Percentiles rank a stretch among this genome's conserved stretches.
These are phyloP conservation scores for Xerocomellus amylosporus DNA, from an alignment of 768 basidiomycete genomes.

Conservation along the genomic window DNA sequence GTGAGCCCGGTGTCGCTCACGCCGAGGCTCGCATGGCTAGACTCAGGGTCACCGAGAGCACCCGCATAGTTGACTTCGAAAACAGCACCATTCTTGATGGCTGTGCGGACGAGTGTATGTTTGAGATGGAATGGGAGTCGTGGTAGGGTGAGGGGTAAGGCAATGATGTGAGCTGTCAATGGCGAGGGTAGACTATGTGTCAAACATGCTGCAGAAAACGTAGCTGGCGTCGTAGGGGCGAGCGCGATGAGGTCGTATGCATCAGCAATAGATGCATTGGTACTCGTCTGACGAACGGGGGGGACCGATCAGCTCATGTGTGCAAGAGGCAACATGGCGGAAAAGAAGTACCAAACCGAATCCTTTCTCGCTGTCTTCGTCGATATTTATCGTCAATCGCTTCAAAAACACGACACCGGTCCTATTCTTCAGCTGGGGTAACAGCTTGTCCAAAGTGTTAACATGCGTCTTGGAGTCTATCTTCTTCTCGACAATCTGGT, in stretches of 20 bases:
- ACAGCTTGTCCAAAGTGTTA: slow-evolving; percentile 58
- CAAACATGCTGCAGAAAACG: slow-evolving; percentile 78
- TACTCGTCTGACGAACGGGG: slow-evolving; percentile 53
- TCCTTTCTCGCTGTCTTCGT: slow-evolving; percentile 84
- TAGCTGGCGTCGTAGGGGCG: slow-evolving; percentile 64
- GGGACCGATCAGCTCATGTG: not conserved
- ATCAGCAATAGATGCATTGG: slow-evolving; percentile 58
- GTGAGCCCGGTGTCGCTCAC: slow-evolving; percentile 50
- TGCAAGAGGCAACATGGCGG: not conserved
- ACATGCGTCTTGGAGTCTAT: slow-evolving; percentile 70
- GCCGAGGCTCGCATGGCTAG: slow-evolving; percentile 42
- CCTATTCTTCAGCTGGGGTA: slow-evolving; percentile 59
- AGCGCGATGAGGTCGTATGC: slow-evolving; percentile 78
- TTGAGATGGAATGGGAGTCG: slow-evolving; percentile 79
- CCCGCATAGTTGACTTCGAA: slow-evolving; percentile 82
- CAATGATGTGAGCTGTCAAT: slow-evolving; percentile 77
- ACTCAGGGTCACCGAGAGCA: slow-evolving; percentile 60
- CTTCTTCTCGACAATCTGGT: slow-evolving; percentile 66
- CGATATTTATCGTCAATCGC: slow-evolving; percentile 74
- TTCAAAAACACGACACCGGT: slow-evolving; percentile 65
- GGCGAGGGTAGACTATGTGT: slow-evolving; percentile 75
- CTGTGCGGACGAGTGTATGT: slow-evolving; percentile 78
- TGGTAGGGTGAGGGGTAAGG: slow-evolving; percentile 72
- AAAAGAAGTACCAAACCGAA: slow-evolving; percentile 62
- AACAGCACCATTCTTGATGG: slow-evolving; percentile 76